phyloP scores from a whole-genome alignment of 108 stramenopile species.

The Cyclostephanos tholiformis region DNA sequence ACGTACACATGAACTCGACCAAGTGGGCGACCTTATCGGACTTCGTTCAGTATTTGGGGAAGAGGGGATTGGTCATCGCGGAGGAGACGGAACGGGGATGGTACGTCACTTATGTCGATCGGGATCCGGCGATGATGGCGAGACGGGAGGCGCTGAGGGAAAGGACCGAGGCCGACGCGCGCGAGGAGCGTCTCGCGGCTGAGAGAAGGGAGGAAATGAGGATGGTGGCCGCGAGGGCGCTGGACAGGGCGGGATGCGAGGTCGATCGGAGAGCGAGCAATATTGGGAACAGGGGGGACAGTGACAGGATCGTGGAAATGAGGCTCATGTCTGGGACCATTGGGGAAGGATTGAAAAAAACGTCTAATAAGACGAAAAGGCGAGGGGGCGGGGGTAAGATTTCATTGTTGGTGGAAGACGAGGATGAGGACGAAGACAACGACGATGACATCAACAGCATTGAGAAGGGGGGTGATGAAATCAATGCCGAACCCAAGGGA shows the following conservation, averaged over 20 bases:
- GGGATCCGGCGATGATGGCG: constrained; percentile 75
- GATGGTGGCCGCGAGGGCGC: constrained; percentile 77
- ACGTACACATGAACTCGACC: constrained; percentile 99
- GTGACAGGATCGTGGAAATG: constrained; percentile 41
- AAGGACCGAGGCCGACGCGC: constrained; percentile 62
- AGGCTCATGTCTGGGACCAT: constrained; percentile 12
- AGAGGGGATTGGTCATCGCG: constrained; percentile 86
- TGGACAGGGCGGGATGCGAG: constrained; percentile 67
- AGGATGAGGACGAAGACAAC: constrained; percentile 55
- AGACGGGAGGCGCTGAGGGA: constrained; percentile 51
- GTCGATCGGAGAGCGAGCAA: constrained; percentile 61
- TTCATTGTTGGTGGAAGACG: constrained; percentile 47
- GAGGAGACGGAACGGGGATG: constrained; percentile 98
- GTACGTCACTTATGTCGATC: constrained; percentile 95
- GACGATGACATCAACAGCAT: constrained; percentile 15
- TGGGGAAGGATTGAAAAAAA: not conserved
- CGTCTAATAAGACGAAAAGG: constrained; percentile 25
- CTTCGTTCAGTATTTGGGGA: constrained; percentile 98
- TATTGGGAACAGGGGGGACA: constrained; percentile 48
- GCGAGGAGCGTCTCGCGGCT: constrained; percentile 53
- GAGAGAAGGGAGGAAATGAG: constrained; percentile 63
- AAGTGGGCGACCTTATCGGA: constrained; percentile 93
- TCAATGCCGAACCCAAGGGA: not conserved
- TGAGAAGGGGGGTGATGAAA: constrained; percentile 6
- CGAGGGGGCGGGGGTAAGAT: constrained; percentile 24